Percentiles rank a stretch among this genome's conserved stretches.
Conservation (phyloP, 2,329 filamentous ascomycete species). For the Elsinoe arachidis region DNA sequence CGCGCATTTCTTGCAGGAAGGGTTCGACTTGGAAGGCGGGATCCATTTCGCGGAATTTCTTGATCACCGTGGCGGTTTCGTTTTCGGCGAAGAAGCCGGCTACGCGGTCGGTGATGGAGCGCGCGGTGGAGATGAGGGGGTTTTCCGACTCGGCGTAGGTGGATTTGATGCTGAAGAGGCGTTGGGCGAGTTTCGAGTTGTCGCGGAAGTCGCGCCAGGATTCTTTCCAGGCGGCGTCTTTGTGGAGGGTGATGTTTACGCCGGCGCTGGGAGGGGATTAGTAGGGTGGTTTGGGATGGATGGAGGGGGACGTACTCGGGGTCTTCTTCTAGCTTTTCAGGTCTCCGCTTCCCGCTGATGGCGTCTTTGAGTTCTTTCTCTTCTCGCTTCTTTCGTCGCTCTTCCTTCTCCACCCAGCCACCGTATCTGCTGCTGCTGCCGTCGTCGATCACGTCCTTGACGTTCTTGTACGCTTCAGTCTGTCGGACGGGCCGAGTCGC, state of each 20-base stretch:
- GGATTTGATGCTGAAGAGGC: conserved; percentile 74
- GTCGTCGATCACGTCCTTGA: conserved; percentile 94
- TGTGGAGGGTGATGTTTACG: conserved; percentile 89
- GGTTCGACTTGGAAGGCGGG: conserved; percentile 90
- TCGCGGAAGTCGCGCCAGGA: conserved; percentile 97
- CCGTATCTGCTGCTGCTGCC: conserved; percentile 93
- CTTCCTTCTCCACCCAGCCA: conserved; percentile 94
- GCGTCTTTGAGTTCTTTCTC: conserved; percentile 56
- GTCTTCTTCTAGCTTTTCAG: conserved; percentile 64
- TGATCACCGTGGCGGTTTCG: conserved; percentile 94
- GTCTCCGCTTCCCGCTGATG: conserved; percentile 33
- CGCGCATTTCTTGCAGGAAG: conserved; percentile 88
- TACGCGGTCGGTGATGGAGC: conserved; percentile 86
- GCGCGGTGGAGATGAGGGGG: conserved; percentile 82
- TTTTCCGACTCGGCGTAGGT: conserved; percentile 97
- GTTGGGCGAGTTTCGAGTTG: conserved; percentile 77
- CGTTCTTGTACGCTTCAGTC: conserved; percentile 84
- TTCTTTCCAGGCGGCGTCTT: conserved; percentile 95
- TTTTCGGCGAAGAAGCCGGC: conserved; percentile 98
- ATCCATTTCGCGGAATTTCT: conserved; percentile 95
- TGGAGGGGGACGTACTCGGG: conserved; percentile 59
- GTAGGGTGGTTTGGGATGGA: conserved; percentile 14
- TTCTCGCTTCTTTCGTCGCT: conserved; percentile 72
- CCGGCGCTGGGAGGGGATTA: conserved; percentile 59
- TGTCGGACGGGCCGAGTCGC: conserved; percentile 90